Base-by-base conservation (phyloP, 208 protist species). In the Leptomonas pyrrhocoris region DNA sequence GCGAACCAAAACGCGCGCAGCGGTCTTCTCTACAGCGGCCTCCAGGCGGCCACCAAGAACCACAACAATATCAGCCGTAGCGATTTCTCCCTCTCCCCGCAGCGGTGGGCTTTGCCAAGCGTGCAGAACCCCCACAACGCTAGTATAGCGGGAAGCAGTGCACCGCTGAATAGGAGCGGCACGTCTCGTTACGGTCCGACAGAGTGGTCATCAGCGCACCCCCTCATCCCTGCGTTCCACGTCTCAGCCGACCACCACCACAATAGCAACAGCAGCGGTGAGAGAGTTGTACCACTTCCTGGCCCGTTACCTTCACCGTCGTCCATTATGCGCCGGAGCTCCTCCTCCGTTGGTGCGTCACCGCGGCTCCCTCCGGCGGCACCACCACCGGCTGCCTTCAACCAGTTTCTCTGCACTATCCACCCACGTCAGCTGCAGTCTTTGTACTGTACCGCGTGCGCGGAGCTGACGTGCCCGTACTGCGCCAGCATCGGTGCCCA, bases 401-500 rank as follows among this genome's bases (percentile, higher is more conserved):
- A 70, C 51, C 70, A 76, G 27, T 78, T 88, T 18, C 69, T 66
- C 28, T 93, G 87, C 69, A 45, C 53, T 7, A 63, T 79, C 38
- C 87, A 93, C 69, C 68, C 28, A 27, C 65, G 53, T 16, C 73
- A 83, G 45, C 23, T 83, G 40, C 64, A 81, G 51, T 80, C 76
- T 25, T 72, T 93, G 16, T 90, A 80, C 75, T 93, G 87, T 63
- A 62, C 42, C 0, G 75, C 70, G 30, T 93, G 87, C 66, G 48
- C 61, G 18, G 74, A 81, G 68, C 77, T 88, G 46, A 79, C 77
- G 42, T 93, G 87, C 62, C 81, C 87, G 21, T 89, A 90, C 75
- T 93, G 87, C 65, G 83, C 82, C 30, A 84, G 81, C 61, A 71
- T 90, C 59, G 87, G 87, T 19, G 25, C 38, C n/a, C 87, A 93